Percentiles rank a stretch among this genome's conserved stretches.
These are phyloP conservation scores for Austroboletus novae-zelandiae DNA, from an alignment of 1,284 basidiomycete genomes.

Conservation along the genomic window DNA sequence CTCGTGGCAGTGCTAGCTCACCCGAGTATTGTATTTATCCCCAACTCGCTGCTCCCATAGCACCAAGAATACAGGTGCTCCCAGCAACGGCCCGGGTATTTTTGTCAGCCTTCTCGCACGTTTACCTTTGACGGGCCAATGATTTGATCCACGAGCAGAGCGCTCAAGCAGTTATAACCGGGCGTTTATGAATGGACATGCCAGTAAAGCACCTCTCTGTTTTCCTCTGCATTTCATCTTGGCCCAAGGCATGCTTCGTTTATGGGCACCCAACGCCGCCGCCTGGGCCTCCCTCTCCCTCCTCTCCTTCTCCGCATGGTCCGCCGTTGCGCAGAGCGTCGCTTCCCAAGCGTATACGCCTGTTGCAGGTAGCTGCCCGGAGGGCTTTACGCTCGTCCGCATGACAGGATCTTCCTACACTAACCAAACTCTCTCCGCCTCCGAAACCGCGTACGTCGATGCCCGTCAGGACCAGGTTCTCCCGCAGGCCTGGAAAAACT, in stretches of 20 bases:
- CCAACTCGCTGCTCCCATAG: not conserved
- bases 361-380: slow-evolving; percentile 25
- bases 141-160: too few species aligned
- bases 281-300: slow-evolving; percentile 21
- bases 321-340: slow-evolving; percentile 22
- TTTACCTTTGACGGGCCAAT: too few species aligned
- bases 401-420: slow-evolving; percentile 22
- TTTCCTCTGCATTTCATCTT: too few species aligned
- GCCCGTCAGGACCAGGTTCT: slow-evolving; percentile 30
- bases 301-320: slow-evolving; percentile 1
- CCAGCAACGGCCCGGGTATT: too few species aligned
- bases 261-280: not conserved
- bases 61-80: not conserved
- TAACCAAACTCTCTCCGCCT: slow-evolving; percentile 31
- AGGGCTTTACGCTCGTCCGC: slow-evolving; percentile 34
- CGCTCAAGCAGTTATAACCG: too few species aligned
- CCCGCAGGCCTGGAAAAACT: slow-evolving; percentile 32
- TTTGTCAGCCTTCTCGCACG: too few species aligned
- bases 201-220: too few species aligned
- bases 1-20: too few species aligned
- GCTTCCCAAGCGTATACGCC: slow-evolving; percentile 30
- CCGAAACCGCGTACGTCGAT: slow-evolving; percentile 32
- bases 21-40: not conserved
- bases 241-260: not conserved
- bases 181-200: too few species aligned